Percentiles rank a stretch among this genome's conserved stretches.
Evolutionary conservation across 257 asterid species (phyloP).

Genomic region (Anisodus tanguticus): DNA sequence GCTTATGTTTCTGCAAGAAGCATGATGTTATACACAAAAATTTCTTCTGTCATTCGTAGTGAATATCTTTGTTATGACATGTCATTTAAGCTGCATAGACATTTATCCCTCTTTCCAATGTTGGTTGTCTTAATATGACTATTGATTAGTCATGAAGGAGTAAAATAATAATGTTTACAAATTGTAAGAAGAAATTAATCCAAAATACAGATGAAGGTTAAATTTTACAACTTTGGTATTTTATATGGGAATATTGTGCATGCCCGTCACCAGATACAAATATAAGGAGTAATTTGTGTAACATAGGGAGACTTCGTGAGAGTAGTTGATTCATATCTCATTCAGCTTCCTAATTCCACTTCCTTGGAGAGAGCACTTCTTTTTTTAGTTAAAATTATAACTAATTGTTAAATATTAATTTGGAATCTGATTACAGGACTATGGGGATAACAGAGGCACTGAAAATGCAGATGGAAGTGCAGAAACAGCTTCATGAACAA

Average conservation of each 20-base stretch:
- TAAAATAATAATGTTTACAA: neutral
- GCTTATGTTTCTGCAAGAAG: neutral
- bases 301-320: neutral
- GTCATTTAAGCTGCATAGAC: slow-evolving; percentile 6
- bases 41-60: neutral
- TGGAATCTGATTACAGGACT: slow-evolving; percentile 52
- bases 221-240: neutral
- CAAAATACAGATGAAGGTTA: neutral
- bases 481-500: slow-evolving; percentile 90
- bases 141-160: neutral
- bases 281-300: neutral
- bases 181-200: neutral
- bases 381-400: slow-evolving; percentile 13
- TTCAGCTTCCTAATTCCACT: neutral
- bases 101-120: neutral
- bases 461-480: slow-evolving; percentile 86
- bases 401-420: neutral
- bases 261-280: neutral
- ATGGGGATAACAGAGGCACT: slow-evolving; percentile 83
- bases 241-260: slow-evolving; percentile 17
- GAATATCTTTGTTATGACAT: neutral
- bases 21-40: neutral
- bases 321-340: too few relatives aligned
- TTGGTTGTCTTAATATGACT: neutral
- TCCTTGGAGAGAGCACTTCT: slow-evolving; percentile 31